These are phyloP conservation scores for Candida peoriensis DNA, from an alignment of 805 yeast genomes.

Conservation along the genomic window DNA sequence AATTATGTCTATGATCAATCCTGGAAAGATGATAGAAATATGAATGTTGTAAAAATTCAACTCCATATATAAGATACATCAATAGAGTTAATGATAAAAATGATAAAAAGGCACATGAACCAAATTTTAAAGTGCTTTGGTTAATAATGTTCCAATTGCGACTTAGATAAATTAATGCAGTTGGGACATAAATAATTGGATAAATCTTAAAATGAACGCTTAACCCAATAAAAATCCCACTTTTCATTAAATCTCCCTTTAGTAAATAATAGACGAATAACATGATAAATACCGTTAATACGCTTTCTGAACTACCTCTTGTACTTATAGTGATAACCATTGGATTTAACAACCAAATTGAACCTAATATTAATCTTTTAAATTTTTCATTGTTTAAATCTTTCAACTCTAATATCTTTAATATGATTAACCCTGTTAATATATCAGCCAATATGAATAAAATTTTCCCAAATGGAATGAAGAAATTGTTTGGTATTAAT, in stretches of 20 bases:
- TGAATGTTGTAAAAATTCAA: slow-evolving; percentile 69
- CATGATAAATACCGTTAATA: slow-evolving; percentile 74
- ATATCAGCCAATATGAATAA: slow-evolving; percentile 76
- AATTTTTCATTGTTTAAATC: slow-evolving; percentile 18
- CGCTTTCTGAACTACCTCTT: slow-evolving; percentile 89
- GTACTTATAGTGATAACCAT: slow-evolving; percentile 93
- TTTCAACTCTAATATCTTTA: slow-evolving; percentile 34
- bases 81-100: slow-evolving; percentile 41
- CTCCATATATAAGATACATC: slow-evolving; percentile 71
- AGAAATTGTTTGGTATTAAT: slow-evolving; percentile 52
- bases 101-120: slow-evolving; percentile 35
- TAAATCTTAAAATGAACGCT: slow-evolving; percentile 87
- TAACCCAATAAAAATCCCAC: slow-evolving; percentile 35
- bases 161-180: slow-evolving; percentile 46
- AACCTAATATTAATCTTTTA: slow-evolving; percentile 40
- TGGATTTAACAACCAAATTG: slow-evolving; percentile 88
- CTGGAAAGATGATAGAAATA: slow-evolving; percentile 79
- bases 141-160: slow-evolving; percentile 32
- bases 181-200: slow-evolving; percentile 84
- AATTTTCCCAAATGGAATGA: slow-evolving; percentile 72
- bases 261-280: slow-evolving; percentile 45
- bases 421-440: slow-evolving; percentile 65
- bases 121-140: slow-evolving; percentile 35
- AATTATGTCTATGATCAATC: slow-evolving; percentile 92
- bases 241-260: slow-evolving; percentile 25